Base-by-base conservation (phyloP, 345 rosid genomes). In the Camelina laxa region DNA sequence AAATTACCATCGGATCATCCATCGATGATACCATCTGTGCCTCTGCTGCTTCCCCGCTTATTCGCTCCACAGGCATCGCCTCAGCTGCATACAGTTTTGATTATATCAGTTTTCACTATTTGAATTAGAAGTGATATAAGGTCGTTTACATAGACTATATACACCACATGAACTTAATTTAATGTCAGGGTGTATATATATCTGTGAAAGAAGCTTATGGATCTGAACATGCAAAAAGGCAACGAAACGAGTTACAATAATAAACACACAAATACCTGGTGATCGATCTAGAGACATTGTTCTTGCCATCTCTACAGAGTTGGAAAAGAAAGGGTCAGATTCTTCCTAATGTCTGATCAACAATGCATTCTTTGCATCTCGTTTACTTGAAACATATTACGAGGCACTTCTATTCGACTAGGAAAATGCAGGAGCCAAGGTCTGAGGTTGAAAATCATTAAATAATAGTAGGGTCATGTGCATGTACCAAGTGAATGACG, bases 1-100 rank as follows among this genome's bases (percentile, higher is more conserved):
- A 91, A 2, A 84, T 91, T 76, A 84, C 42, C 93, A 91, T 93
- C 9, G 93, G 88, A 76, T 91, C 97, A 55, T 86, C 91, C 77
- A 90, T 76, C 39, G 93, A 67, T 77, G 85, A 75, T 36, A 86
- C 73, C 90, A 88, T 88, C 63, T 81, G 87, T 35, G 77, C 36
- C 44, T 90, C 96, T 38, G 83, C 72, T 55, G 85, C 71, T 72
- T 86, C 89, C 50, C 83, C 84, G 2, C 63, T 73, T 69, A 84
- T 68, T 53, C 41, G 81, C 70, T 79, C 84, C 65, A 81, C 67
- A 81, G 83, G 65, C 75, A 82, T 83, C 6, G 81, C 69, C 71
- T 87, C 89, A 75, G 86, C 95, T 89, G 80, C 80, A 82, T 48
- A 60, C 49, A 60, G 47, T 21, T 19, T 5, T 33, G 9, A 41